Conservation (phyloP, 208 protist species). For the Wallacemonas collosoma region DNA sequence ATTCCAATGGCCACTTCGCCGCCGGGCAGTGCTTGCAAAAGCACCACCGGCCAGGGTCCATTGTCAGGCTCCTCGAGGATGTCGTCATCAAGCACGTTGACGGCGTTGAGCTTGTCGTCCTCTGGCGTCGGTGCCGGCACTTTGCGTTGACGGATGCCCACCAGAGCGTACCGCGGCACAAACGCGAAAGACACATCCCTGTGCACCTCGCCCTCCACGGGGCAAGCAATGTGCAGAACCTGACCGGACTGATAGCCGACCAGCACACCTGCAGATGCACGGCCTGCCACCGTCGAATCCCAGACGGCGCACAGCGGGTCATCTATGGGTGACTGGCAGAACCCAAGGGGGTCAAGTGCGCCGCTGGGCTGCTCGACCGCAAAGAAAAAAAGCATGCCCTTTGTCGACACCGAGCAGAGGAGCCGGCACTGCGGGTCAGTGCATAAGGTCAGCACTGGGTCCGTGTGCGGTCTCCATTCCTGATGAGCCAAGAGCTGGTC, state of each 20-base stretch:
- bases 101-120: conserved; percentile 53
- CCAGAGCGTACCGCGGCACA: conserved; percentile 50
- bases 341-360: conserved; percentile 71
- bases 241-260: conserved; percentile 71
- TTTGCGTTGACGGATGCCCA: conserved; percentile 79
- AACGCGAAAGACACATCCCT: conserved; percentile 74
- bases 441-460: conserved; percentile 56
- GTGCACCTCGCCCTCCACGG: conserved; percentile 51
- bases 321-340: conserved; percentile 61
- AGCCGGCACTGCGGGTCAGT: conserved; percentile 56
- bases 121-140: conserved; percentile 53
- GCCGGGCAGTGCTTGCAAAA: conserved; percentile 46
- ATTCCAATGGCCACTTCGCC: conserved; percentile 58
- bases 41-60: conserved; percentile 68
- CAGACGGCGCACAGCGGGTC: conserved; percentile 66
- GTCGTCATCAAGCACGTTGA: conserved; percentile 61
- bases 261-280: conserved; percentile 48
- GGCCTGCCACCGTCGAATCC: conserved; percentile 33
- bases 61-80: conserved; percentile 80
- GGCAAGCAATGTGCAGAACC: conserved; percentile 64
- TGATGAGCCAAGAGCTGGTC: conserved; percentile 45
- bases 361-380: conserved; percentile 26
- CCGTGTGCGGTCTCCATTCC: conserved; percentile 74
- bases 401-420: conserved; percentile 81
- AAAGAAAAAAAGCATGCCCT: conserved; percentile 95